These are phyloP conservation scores for Pleurotus tuoliensis DNA, from an alignment of 768 basidiomycete species.

Conservation along the genomic window DNA sequence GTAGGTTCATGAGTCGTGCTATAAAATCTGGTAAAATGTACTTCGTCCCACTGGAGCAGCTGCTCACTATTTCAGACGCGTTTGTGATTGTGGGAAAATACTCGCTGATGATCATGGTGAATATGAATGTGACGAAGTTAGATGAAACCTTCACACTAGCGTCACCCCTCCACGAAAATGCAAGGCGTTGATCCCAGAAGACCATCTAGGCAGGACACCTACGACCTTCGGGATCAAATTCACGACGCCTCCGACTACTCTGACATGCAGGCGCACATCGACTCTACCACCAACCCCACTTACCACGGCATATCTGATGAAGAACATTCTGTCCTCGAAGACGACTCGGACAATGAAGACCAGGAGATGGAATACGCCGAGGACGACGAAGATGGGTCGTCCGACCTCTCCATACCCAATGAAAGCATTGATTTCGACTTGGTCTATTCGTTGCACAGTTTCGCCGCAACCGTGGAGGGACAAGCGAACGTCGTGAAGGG, in stretches of 20 bases:
- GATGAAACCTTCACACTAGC: neutral
- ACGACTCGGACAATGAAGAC: slow-evolving; percentile 76
- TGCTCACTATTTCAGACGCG: no score
- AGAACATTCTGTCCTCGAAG: slow-evolving; percentile 83
- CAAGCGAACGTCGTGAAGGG: slow-evolving; percentile 99
- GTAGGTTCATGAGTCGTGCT: no score
- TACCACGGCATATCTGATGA: slow-evolving; percentile 50
- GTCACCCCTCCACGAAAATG: slow-evolving; percentile 6
- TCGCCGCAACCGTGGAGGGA: slow-evolving; percentile 96
- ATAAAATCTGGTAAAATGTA: no score
- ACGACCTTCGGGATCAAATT: slow-evolving; percentile 68
- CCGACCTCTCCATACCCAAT: slow-evolving; percentile 82
- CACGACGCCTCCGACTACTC: slow-evolving; percentile 36
- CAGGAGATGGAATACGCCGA: slow-evolving; percentile 66
- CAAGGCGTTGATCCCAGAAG: slow-evolving; percentile 25
- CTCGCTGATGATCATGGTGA: neutral
- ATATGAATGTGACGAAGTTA: neutral
- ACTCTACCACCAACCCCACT: slow-evolving; percentile 25
- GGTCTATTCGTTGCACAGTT: slow-evolving; percentile 92
- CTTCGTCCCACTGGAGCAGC: no score
- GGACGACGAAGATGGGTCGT: slow-evolving; percentile 76
- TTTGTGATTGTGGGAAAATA: neutral
- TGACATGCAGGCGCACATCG: slow-evolving; percentile 38
- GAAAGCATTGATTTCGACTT: slow-evolving; percentile 92
- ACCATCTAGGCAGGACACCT: slow-evolving; percentile 52